Conservation (phyloP, 129 eudicot species). For the Centaurea solstitialis region DNA sequence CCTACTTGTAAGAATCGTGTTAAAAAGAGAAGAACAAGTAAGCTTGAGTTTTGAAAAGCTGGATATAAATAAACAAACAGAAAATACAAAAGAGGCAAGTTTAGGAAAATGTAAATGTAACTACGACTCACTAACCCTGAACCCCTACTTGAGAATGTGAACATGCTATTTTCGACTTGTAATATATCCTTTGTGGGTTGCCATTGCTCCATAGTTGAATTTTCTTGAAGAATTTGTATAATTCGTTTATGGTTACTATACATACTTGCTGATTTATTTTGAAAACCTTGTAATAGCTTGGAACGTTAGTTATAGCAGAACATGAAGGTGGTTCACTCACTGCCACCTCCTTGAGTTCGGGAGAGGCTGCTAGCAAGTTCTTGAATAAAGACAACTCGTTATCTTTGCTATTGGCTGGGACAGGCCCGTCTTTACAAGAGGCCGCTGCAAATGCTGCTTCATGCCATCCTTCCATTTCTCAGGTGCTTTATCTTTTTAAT, state of each 20-base stretch:
- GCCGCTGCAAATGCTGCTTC: conserved; percentile 93
- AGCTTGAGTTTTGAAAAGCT: not conserved
- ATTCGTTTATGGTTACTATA: not conserved
- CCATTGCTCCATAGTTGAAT: not conserved
- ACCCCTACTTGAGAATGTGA: not conserved
- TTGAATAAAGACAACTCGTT: conserved; percentile 62
- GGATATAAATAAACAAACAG: not conserved
- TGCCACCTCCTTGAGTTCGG: conserved; percentile 67
- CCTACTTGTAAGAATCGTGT: not conserved
- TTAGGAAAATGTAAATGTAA: not conserved
- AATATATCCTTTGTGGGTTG: not conserved
- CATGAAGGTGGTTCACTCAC: conserved; percentile 85
- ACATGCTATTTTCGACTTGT: not conserved
- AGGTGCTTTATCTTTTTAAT: conserved; percentile 41
- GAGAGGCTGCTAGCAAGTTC: conserved; percentile 75
- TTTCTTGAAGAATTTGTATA: not conserved
- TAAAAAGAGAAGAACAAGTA: too few relatives aligned
- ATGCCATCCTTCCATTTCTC: conserved; percentile 78
- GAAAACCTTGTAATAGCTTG: conserved; percentile 44
- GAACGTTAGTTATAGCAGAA: conserved; percentile 93
- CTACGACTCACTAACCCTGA: not conserved
- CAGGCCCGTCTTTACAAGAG: conserved; percentile 76
- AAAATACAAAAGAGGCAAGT: not conserved
- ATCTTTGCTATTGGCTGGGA: conserved; percentile 82
- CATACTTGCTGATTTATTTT: conserved; percentile 5